A percentile compares a stretch with the other conserved stretches of the same genome.
Evolutionary conservation across 2,329 filamentous ascomycete species (phyloP).

Genomic region (Xylariaceae sp.): DNA sequence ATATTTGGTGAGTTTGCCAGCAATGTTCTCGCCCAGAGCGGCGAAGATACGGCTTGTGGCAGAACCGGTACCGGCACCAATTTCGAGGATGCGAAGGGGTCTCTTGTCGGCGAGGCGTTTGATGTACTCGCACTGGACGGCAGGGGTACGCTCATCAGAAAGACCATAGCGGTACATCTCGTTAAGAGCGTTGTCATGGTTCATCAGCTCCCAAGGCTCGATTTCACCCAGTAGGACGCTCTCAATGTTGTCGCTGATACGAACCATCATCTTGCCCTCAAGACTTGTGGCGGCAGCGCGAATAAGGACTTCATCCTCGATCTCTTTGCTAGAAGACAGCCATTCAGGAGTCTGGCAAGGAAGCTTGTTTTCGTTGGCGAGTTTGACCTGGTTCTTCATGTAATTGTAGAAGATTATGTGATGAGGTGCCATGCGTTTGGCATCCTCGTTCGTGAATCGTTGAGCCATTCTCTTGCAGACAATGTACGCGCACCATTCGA

Average conservation of each 20-base stretch:
- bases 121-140: constrained; percentile 28
- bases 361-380: constrained; percentile 22
- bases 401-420: constrained; percentile 27
- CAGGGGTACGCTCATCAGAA: constrained; percentile 27
- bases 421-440: constrained; percentile 24
- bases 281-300: constrained; percentile 24
- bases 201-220: constrained; percentile 30
- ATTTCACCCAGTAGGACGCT: constrained; percentile 27
- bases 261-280: constrained; percentile 29
- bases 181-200: constrained; percentile 28
- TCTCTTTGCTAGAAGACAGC: constrained; percentile 20
- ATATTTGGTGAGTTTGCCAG: constrained; percentile 35
- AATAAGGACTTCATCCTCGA: constrained; percentile 24
- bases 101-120: constrained; percentile 28
- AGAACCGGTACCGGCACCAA: constrained; percentile 41
- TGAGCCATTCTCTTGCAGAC: constrained; percentile 27
- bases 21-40: constrained; percentile 26
- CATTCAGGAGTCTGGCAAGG: constrained; percentile 27
- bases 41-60: constrained; percentile 37
- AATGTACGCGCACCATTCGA: constrained; percentile 29
- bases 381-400: constrained; percentile 27
- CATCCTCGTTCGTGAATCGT: constrained; percentile 24
- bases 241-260: constrained; percentile 27
- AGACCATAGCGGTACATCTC: constrained; percentile 30
- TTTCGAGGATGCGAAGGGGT: constrained; percentile 34